A percentile compares a stretch with the other conserved stretches of the same genome.
Conservation (phyloP, 2,329 filamentous ascomycete genomes). For the Aspergillus sp. region DNA sequence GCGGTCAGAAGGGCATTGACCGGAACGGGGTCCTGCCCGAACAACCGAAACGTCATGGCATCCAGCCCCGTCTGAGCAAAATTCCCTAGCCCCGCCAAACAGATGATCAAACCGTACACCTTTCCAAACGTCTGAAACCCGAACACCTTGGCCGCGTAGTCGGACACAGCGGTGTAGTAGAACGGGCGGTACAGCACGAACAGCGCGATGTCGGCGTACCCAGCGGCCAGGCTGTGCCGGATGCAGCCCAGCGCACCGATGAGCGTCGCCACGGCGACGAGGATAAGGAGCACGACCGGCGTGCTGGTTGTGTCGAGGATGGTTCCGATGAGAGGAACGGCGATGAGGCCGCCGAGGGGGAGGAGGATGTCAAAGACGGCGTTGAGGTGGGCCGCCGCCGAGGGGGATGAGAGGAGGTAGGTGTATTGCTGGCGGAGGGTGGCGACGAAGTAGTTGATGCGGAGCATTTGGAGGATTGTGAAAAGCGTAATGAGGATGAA, state of each 20-base stretch:
- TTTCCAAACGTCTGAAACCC: constrained; percentile 89
- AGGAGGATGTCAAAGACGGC: constrained; percentile 83
- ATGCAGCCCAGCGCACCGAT: constrained; percentile 78
- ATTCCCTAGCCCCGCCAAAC: constrained; percentile 77
- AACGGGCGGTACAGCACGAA: constrained; percentile 85
- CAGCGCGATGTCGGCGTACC: constrained; percentile 72
- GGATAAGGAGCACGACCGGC: constrained; percentile 64
- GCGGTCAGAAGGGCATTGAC: constrained; percentile 70
- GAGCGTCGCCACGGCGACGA: constrained; percentile 69
- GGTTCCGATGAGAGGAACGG: constrained; percentile 80
- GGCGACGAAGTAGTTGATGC: constrained; percentile 87
- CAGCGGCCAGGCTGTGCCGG: constrained; percentile 64
- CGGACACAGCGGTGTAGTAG: constrained; percentile 85
- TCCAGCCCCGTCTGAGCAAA: constrained; percentile 81
- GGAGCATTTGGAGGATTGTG: constrained; percentile 72
- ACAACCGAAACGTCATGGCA: constrained; percentile 70
- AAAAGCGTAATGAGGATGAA: constrained; percentile 83
- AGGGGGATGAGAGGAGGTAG: constrained; percentile 64
- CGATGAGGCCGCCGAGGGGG: constrained; percentile 77
- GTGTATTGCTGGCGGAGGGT: constrained; percentile 81
- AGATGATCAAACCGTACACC: constrained; percentile 91
- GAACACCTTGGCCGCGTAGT: constrained; percentile 89
- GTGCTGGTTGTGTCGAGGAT: constrained; percentile 77
- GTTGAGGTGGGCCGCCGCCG: constrained; percentile 69
- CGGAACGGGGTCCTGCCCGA: constrained; percentile 70